Evolutionary conservation across 2,329 filamentous ascomycete genomes (phyloP), one percentile per base, ranked within the genome.

Genomic region (Rhynchosporium graminicola): DNA sequence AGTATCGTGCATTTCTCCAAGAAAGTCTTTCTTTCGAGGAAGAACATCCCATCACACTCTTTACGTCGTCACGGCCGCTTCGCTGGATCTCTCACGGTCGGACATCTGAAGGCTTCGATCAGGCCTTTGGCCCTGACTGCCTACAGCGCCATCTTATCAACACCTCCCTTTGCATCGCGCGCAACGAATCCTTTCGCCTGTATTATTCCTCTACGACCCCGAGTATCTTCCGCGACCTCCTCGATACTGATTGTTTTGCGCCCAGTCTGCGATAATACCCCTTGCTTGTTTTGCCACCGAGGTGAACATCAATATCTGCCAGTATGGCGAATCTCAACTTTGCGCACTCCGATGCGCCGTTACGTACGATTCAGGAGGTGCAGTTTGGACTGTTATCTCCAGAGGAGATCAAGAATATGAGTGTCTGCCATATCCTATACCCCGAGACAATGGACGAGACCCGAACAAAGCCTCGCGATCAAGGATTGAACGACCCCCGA

Each of bases 381-480:
- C 96, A 99, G 83, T 99, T 99, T 76, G 95, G 95, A 75, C 86
- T 99, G 76, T 86, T 99, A 78, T 96, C 95, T 42, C 95, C 95
- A 31, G 95, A 99, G 77, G 96, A 99, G 82, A 97, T 98, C 79
- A 98, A 99, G 83, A 93, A 90, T 74, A 96, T 98, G 92, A 97
- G 93, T 79, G 94, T 98, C 67, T 90, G 88, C 71, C 91, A 97
- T 77, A 94, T 99, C 76, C 85, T 95, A 77, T 98, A 97, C 76
- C 93, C 95, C n/a, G 95, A 99, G 82, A 98, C 95, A 33, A 97
- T 99, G 95, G 95, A 99, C 75, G 95, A 99, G 78, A 89, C 89
- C 77, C 90, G 93, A 74, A 88, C 91, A 70, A 91, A 91, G 76
- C 95, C 95, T 68, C 92, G 95, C 70, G 90, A 95, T 66, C 89